These are phyloP conservation scores for Saccharomycopsis hybrid DNA, from an alignment of 1,139 yeast genomes.

Conservation along the genomic window DNA sequence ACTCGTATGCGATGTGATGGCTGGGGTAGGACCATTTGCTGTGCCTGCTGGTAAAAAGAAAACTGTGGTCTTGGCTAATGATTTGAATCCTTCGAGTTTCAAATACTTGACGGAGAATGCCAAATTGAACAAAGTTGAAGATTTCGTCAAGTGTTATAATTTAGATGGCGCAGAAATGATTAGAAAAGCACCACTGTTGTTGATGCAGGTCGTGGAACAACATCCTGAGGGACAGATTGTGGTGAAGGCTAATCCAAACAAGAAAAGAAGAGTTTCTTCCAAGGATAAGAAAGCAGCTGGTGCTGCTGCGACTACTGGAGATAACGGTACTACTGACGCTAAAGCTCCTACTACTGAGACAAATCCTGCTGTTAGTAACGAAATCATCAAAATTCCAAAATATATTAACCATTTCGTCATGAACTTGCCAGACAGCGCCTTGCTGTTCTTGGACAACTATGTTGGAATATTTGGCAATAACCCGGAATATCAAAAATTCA, in stretches of 20 bases:
- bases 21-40: conserved; percentile 98
- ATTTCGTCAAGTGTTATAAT: conserved; percentile 59
- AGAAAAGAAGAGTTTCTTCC: conserved; percentile 21
- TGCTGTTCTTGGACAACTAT: conserved; percentile 74
- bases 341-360: conserved; percentile 23
- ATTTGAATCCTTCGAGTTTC: conserved; percentile 82
- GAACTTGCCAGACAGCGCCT: conserved; percentile 93
- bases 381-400: conserved; percentile 46
- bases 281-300: conserved; percentile 4
- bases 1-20: conserved; percentile 91
- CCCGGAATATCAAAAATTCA: conserved; percentile 27
- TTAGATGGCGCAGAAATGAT: conserved; percentile 84
- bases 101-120: conserved; percentile 65
- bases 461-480: conserved; percentile 55
- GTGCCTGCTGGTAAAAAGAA: conserved; percentile 89
- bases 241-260: conserved; percentile 20
- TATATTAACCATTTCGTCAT: conserved; percentile 73
- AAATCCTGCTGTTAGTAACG: conserved; percentile 25
- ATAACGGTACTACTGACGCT: background rate
- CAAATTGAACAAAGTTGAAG: conserved; percentile 50
- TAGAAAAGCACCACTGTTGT: conserved; percentile 45
- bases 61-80: conserved; percentile 82
- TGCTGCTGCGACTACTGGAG: background rate
- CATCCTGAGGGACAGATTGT: conserved; percentile 25
- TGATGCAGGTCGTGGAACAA: conserved; percentile 33